These are phyloP conservation scores for Teunomyces aglyptinius DNA, from an alignment of 805 yeast genomes.

Conservation along the genomic window DNA sequence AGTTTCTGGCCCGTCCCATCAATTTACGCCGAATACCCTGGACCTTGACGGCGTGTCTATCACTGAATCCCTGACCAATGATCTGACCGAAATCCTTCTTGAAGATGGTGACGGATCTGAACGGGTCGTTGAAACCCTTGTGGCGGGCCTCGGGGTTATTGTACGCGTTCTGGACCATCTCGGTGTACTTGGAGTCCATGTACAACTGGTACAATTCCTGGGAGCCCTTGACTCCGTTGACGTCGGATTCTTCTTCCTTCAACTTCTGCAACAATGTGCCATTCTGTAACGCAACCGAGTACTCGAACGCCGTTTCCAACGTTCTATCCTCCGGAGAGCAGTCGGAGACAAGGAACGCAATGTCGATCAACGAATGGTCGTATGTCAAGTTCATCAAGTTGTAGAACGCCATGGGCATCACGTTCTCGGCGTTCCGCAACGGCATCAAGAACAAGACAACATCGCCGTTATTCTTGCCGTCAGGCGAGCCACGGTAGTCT, in stretches of 20 bases:
- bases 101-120: slow-evolving; percentile 75
- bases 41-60: slow-evolving; percentile 79
- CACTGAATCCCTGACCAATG: slow-evolving; percentile 82
- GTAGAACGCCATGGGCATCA: slow-evolving; percentile 78
- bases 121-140: slow-evolving; percentile 59
- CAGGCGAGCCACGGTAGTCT: slow-evolving; percentile 51
- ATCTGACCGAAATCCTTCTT: slow-evolving; percentile 81
- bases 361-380: slow-evolving; percentile 74
- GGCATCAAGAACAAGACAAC: slow-evolving; percentile 72
- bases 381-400: slow-evolving; percentile 85
- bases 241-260: slow-evolving; percentile 39
- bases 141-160: slow-evolving; percentile 59
- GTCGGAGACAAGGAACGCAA: slow-evolving; percentile 79
- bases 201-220: slow-evolving; percentile 64
- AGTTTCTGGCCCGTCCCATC: slow-evolving; percentile 86
- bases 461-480: slow-evolving; percentile 54
- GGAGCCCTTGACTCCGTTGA: slow-evolving; percentile 48
- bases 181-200: slow-evolving; percentile 64
- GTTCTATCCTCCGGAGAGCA: slow-evolving; percentile 70
- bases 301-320: slow-evolving; percentile 61
- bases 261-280: slow-evolving; percentile 57
- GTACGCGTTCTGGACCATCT: slow-evolving; percentile 56
- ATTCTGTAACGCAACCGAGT: slow-evolving; percentile 65
- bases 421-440: slow-evolving; percentile 72
- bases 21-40: slow-evolving; percentile 81